A percentile compares a stretch with the other conserved stretches of the same genome.
Evolutionary conservation across 2,329 filamentous ascomycete species (phyloP).

Genomic region (Elsinoe batatas): DNA sequence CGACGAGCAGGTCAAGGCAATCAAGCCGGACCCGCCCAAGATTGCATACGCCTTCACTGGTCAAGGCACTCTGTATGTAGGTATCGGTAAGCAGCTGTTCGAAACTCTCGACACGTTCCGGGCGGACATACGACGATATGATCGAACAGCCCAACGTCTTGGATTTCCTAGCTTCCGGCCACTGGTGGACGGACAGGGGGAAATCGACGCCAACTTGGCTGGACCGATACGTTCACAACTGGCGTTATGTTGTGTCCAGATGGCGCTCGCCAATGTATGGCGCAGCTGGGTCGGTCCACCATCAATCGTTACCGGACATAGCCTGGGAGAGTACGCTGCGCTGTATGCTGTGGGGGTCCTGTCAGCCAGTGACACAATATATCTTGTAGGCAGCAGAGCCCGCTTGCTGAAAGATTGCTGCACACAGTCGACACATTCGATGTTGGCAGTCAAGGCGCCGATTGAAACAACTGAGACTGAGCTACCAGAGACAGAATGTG

Average conservation of each 20-base stretch:
- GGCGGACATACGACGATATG: no score
- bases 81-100: no score
- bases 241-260: no score
- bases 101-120: no score
- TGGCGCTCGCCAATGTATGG: conserved; percentile 7
- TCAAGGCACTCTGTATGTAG: conserved; percentile 23
- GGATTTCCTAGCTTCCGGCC: no score
- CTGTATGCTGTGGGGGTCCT: conserved; percentile 28
- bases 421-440: conserved; percentile 18
- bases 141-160: no score
- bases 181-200: no score
- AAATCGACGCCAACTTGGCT: no score
- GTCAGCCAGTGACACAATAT: conserved; percentile 25
- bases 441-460: conserved; percentile 21
- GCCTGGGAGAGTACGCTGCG: conserved; percentile 33
- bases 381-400: conserved; percentile 29
- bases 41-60: conserved; percentile 34
- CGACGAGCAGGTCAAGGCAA: conserved; percentile 16
- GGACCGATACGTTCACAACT: no score
- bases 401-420: conserved; percentile 22
- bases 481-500: no score
- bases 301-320: conserved; percentile 23
- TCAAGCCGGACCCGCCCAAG: conserved; percentile 17
- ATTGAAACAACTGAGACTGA: no score
- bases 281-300: conserved; percentile 24